Evolutionary conservation across 2,329 filamentous ascomycete genomes (phyloP).

Genomic region (Malbranchea zuffiana): DNA sequence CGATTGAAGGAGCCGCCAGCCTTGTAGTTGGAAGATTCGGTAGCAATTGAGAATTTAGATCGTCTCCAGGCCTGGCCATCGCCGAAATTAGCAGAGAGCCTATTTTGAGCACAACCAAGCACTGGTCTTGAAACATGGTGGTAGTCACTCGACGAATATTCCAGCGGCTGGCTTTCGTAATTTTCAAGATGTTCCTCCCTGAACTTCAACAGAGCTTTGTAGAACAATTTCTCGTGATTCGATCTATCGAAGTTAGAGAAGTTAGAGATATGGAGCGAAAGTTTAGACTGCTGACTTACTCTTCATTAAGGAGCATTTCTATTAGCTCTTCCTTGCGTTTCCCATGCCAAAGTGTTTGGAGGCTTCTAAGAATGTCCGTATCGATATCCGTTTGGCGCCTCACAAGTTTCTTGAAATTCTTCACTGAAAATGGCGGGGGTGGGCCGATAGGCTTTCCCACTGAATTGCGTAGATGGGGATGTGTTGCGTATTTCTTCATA

Average conservation of each 20-base stretch:
- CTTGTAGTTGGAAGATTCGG: slow-evolving; percentile 41
- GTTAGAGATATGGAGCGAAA: neutral
- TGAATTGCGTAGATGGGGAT: slow-evolving; percentile 54
- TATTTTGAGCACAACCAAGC: slow-evolving; percentile 24
- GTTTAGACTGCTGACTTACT: slow-evolving; percentile 40
- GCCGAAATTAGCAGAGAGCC: slow-evolving; percentile 21
- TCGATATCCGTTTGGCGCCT: slow-evolving; percentile 60
- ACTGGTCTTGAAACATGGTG: slow-evolving; percentile 54
- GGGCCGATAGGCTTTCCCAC: slow-evolving; percentile 45
- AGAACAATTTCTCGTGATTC: slow-evolving; percentile 91
- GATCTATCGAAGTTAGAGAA: slow-evolving; percentile 38
- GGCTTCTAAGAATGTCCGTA: slow-evolving; percentile 67
- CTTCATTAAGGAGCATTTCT: slow-evolving; percentile 52
- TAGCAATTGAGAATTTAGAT: slow-evolving; percentile 48
- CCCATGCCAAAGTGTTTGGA: slow-evolving; percentile 85
- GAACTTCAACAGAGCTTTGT: slow-evolving; percentile 71
- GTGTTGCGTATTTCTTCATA: slow-evolving; percentile 69
- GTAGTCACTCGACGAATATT: slow-evolving; percentile 83
- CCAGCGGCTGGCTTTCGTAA: slow-evolving; percentile 62
- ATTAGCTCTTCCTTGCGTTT: slow-evolving; percentile 62
- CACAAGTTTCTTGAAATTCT: slow-evolving; percentile 52
- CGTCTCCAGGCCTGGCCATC: slow-evolving; percentile 31
- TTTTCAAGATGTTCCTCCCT: slow-evolving; percentile 77
- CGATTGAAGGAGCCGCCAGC: slow-evolving; percentile 42
- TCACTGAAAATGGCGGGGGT: slow-evolving; percentile 44